phyloP scores from a whole-genome alignment of 768 basidiomycete genomes.

The Suillus cothurnatus region DNA sequence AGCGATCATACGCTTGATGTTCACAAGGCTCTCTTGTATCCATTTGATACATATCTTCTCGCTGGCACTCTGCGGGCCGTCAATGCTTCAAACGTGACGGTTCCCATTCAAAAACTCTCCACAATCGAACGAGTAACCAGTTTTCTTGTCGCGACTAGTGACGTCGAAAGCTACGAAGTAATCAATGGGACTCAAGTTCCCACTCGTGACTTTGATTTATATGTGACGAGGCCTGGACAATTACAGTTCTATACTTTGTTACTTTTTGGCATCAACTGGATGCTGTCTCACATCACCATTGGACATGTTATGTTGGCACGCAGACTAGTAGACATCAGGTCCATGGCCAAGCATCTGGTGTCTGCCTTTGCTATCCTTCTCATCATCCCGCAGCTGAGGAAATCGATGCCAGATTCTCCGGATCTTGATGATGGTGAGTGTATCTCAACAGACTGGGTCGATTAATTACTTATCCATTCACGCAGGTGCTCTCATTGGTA shows the following conservation, averaged over 20 bases:
- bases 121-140: conserved; percentile 49
- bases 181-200: conserved; percentile 21
- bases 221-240: conserved; percentile 46
- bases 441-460: conserved; percentile 15
- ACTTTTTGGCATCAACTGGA: conserved; percentile 52
- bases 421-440: conserved; percentile 43
- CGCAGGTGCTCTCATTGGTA: conserved; percentile 52
- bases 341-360: conserved; percentile 40
- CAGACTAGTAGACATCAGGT: conserved; percentile 31
- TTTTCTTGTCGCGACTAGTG: conserved; percentile 45
- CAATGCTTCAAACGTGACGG: conserved; percentile 34
- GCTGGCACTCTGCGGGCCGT: conserved; percentile 49
- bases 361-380: conserved; percentile 45
- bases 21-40: conserved; percentile 54
- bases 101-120: conserved; percentile 45
- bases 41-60: conserved; percentile 57
- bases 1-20: conserved; percentile 59
- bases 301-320: conserved; percentile 48
- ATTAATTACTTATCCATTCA: neutral
- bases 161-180: conserved; percentile 40
- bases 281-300: conserved; percentile 54
- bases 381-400: conserved; percentile 51
- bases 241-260: conserved; percentile 47
- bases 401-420: conserved; percentile 60
- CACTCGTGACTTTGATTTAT: conserved; percentile 49